A percentile compares a stretch with the other conserved stretches of the same genome.
phyloP scores from a whole-genome alignment of 2,329 filamentous ascomycete species.

The Talaromyces piceae region DNA sequence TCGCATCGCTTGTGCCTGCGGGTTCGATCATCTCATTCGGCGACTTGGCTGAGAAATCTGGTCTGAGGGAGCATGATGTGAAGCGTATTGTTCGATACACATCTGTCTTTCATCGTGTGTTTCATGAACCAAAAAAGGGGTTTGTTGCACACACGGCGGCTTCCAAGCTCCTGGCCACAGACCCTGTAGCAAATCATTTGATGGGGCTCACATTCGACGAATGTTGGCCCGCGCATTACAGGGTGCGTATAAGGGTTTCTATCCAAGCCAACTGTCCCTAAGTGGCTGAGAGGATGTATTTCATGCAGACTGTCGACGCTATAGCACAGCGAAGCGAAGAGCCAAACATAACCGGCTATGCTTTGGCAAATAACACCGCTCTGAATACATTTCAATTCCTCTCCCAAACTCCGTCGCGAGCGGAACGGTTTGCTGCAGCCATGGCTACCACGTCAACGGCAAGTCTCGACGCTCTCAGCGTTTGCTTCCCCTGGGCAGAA shows the following conservation, averaged over 20 bases:
- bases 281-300: neutral
- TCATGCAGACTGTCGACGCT: constrained; percentile 8
- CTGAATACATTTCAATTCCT: constrained; percentile 10
- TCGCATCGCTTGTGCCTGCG: constrained; percentile 4
- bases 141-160: constrained; percentile 12
- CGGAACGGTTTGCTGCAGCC: constrained; percentile 7
- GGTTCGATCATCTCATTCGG: constrained; percentile 5
- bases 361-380: constrained; percentile 7
- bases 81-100: constrained; percentile 11
- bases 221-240: constrained; percentile 11
- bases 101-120: constrained; percentile 10
- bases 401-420: constrained; percentile 4
- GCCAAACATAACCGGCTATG: constrained; percentile 9
- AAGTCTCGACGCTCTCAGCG: constrained; percentile 5
- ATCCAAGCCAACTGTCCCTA: neutral
- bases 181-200: constrained; percentile 2
- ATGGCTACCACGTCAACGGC: constrained; percentile 10
- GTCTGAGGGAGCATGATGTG: constrained; percentile 5
- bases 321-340: constrained; percentile 4
- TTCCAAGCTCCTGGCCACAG: constrained; percentile 7
- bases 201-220: constrained; percentile 11
- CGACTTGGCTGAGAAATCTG: constrained; percentile 6
- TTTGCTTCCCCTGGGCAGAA: constrained; percentile 3
- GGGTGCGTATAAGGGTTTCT: neutral
- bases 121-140: constrained; percentile 8